These are phyloP conservation scores for Diaporthe vexans DNA, from an alignment of 2,329 filamentous ascomycete species.

Conservation along the genomic window DNA sequence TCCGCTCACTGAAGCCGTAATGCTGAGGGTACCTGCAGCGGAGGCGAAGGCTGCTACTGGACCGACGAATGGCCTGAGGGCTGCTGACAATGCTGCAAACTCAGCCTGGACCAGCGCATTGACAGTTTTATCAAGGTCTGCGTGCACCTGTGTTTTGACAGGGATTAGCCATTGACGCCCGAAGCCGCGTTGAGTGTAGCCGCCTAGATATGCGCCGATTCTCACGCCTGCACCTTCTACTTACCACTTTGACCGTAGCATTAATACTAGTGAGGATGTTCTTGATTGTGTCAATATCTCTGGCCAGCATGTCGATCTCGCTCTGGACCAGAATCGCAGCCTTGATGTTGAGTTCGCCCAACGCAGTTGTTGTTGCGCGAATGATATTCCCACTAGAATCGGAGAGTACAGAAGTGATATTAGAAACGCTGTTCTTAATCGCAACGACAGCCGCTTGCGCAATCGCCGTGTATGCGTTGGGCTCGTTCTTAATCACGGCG, in stretches of 20 bases:
- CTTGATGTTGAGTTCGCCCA: neutral
- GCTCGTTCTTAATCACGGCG: neutral
- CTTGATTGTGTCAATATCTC: neutral
- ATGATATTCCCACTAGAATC: neutral
- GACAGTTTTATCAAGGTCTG: conserved; percentile 1
- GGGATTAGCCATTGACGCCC: neutral
- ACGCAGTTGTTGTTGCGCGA: neutral
- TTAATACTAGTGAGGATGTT: neutral
- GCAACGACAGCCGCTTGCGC: neutral
- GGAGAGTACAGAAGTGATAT: neutral
- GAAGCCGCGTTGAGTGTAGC: neutral
- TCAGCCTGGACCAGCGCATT: neutral
- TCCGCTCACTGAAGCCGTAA: neutral
- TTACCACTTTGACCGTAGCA: conserved; percentile 13
- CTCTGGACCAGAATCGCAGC: neutral
- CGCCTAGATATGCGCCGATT: neutral
- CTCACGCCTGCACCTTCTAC: neutral
- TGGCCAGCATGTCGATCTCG: neutral
- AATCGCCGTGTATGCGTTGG: neutral
- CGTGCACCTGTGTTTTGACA: neutral
- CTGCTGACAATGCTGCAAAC: neutral
- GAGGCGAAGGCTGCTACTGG: neutral
- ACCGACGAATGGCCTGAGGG: neutral
- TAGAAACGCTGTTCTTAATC: neutral
- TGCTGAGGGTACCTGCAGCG: neutral